phyloP scores from a whole-genome alignment of 1,139 yeast genomes.

The Protomyces macrosporus region DNA sequence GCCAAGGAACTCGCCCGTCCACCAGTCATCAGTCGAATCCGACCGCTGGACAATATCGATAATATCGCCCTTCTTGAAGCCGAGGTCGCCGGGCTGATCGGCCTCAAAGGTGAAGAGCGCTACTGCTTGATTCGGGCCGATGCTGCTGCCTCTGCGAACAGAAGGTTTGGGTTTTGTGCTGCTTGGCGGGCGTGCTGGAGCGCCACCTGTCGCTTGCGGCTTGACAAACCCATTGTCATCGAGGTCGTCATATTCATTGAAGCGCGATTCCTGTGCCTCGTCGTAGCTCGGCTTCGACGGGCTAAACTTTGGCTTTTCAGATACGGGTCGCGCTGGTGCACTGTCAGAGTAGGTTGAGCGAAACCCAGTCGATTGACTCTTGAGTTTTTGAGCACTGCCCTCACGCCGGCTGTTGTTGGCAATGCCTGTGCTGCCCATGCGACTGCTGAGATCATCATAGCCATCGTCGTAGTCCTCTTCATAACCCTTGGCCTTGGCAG shows the following conservation, averaged over 20 bases:
- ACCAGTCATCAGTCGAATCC: constrained; percentile 91
- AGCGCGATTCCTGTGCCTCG: background rate
- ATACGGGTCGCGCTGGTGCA: constrained; percentile 28
- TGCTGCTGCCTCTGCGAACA: background rate
- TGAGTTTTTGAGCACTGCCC: constrained; percentile 13
- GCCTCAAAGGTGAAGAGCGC: constrained; percentile 86
- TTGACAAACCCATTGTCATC: constrained; percentile 16
- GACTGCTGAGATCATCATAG: constrained; percentile 35
- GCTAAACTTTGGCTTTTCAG: constrained; percentile 21
- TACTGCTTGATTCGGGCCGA: constrained; percentile 49
- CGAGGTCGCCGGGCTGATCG: constrained; percentile 83
- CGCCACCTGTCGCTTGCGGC: background rate
- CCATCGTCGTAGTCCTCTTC: constrained; percentile 45
- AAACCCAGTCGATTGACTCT: constrained; percentile 17
- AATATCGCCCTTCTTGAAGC: constrained; percentile 93
- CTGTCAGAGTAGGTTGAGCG: constrained; percentile 34
- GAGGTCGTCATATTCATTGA: constrained; percentile 1
- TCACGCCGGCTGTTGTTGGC: constrained; percentile 26
- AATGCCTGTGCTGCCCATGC: constrained; percentile 28
- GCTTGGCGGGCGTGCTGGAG: constrained; percentile 18
- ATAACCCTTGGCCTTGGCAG: constrained; percentile 40
- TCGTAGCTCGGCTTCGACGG: background rate
- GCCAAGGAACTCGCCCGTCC: constrained; percentile 90
- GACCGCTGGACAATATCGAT: constrained; percentile 79
- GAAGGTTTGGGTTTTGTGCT: constrained; percentile 7